Base-by-base conservation (phyloP, 2,329 filamentous ascomycete species). In the Cephalotrichum gorgonifer region DNA sequence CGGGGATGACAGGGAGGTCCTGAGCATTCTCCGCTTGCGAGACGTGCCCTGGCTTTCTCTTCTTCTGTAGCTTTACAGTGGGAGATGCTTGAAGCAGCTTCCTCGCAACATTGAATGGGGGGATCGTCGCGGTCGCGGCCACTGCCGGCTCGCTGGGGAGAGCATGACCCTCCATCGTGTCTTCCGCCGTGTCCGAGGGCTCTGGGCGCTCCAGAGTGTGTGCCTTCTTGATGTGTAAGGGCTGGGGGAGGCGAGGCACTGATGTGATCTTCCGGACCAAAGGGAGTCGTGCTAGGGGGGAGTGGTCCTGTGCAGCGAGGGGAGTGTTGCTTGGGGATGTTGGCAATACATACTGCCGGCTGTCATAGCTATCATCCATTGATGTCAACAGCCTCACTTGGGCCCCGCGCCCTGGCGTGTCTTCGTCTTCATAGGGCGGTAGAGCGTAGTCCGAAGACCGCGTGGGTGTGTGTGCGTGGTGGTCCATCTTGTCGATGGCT, bases 381-480 rank as follows among this genome's bases (percentile, higher is more conserved):
- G 78, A 81, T 47, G 79, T 83, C 65, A 84, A 66, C 57, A 84
- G 66, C 57, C 80, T 73, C 49, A 83, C 73, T 53, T 72, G 75
- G 51, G 69, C 67, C 35, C 66, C 67, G 17, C 70, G 69, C 26
- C 69, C 57, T 49, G 46, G 61, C 54, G 47, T 49, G 55, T 71
- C 63, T 25, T 79, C 75, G 48, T 78, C 75, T 57, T 77, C 73
- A 58, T 83, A 82, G 48, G 64, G 63, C 20, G 75, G 75, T 48
- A 79, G 68, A 54, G 68, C 69, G 58, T 83, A 83, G 54, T 78
- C 75, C 28, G 79, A 78, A 52, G 75, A 75, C 54, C 72, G 66
- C 30, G 70, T 68, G 42, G 74, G 73, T 3, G 47, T 43, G 39
- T 35, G 28, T 23, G 47, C 28, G n/a, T 42, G 22, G 39, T 42